These are phyloP conservation scores for Davidsoniella eucalypti DNA, from an alignment of 2,329 filamentous ascomycete genomes.

Conservation along the genomic window DNA sequence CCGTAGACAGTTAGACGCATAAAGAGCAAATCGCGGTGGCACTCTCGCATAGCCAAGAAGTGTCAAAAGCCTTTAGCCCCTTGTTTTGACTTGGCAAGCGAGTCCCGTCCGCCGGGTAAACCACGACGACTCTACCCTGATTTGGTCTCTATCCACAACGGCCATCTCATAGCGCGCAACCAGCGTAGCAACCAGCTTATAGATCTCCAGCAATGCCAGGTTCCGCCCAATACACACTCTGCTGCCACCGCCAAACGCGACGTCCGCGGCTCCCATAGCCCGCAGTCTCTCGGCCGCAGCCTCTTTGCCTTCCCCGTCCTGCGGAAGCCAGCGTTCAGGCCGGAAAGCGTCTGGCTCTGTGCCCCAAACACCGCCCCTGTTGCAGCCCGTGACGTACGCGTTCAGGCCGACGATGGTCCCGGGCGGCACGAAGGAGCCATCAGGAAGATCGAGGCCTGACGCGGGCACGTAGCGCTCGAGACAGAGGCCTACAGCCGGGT, in stretches of 20 bases:
- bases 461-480: conserved; percentile 22
- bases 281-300: conserved; percentile 18
- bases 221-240: conserved; percentile 30
- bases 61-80: no score
- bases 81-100: no score
- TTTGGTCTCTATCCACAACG: conserved; percentile 11
- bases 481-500: conserved; percentile 26
- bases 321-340: conserved; percentile 31
- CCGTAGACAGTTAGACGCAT: no score
- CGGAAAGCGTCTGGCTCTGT: conserved; percentile 26
- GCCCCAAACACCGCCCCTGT: conserved; percentile 22
- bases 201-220: conserved; percentile 28
- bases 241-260: conserved; percentile 28
- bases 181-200: conserved; percentile 29
- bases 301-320: conserved; percentile 16
- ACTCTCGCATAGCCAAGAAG: no score
- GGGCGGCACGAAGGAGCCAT: conserved; percentile 26
- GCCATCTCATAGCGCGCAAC: neutral
- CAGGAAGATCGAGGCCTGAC: conserved; percentile 22
- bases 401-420: conserved; percentile 30
- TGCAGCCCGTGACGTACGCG: conserved; percentile 24
- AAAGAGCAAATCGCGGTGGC: no score
- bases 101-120: neutral
- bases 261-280: conserved; percentile 25
- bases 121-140: neutral